A percentile compares a stretch with the other conserved stretches of the same genome.
Conservation (phyloP, 495 filamentous ascomycete species). For the Chaetomium fimeti region DNA sequence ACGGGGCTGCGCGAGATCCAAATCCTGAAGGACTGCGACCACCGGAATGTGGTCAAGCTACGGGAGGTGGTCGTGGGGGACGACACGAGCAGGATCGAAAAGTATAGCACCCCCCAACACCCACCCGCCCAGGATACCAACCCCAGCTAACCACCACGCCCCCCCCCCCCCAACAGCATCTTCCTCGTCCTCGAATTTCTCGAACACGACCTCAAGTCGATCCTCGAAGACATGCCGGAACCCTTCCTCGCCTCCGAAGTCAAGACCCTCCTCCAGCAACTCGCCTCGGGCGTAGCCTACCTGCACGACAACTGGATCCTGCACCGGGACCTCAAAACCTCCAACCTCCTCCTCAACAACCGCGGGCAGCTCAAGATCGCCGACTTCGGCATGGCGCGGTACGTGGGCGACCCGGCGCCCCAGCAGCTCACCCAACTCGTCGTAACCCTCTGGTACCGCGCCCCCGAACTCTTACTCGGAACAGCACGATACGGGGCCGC, state of each 20-base stretch:
- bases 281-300: slow-evolving; percentile 77
- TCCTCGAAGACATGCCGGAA: slow-evolving; percentile 90
- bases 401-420: slow-evolving; percentile 73
- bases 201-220: slow-evolving; percentile 94
- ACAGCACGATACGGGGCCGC: slow-evolving; percentile 69
- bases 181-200: slow-evolving; percentile 98
- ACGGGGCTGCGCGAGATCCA: slow-evolving; percentile 88
- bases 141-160: too few species aligned
- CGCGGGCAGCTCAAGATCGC: slow-evolving; percentile 93
- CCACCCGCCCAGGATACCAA: too few species aligned
- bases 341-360: slow-evolving; percentile 93
- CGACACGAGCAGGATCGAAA: slow-evolving; percentile 60
- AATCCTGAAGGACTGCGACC: slow-evolving; percentile 53
- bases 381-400: slow-evolving; percentile 96
- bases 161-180: slow-evolving; percentile 52
- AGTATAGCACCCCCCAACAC: slow-evolving; percentile 48
- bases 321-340: slow-evolving; percentile 95
- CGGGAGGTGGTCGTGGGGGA: slow-evolving; percentile 85
- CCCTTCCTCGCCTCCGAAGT: slow-evolving; percentile 91
- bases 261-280: slow-evolving; percentile 84
- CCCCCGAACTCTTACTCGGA: slow-evolving; percentile 87
- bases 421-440: slow-evolving; percentile 84
- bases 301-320: slow-evolving; percentile 91
- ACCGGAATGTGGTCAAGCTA: slow-evolving; percentile 75
- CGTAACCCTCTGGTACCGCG: slow-evolving; percentile 95